Base-by-base conservation (phyloP, 2,329 filamentous ascomycete genomes). In the Cercospora sp. region DNA sequence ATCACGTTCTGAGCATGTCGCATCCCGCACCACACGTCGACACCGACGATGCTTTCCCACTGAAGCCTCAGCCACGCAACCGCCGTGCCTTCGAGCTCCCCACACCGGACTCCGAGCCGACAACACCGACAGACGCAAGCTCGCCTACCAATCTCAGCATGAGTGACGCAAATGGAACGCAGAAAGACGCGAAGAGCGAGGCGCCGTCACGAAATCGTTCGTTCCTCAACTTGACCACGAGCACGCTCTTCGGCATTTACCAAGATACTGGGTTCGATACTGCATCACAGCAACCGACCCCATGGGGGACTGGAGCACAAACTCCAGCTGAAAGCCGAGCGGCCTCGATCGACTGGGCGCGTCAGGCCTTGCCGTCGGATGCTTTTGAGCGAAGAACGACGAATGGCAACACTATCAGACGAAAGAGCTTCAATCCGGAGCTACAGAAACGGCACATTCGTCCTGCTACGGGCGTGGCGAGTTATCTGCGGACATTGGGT, bases 231-330 rank as follows among this genome's bases (percentile, higher is more conserved):
- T 85, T 99, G 68, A 97, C 93, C 3, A 90, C 91, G 9, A 94
- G 93, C 2, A 97, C 95, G 0, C 86, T 99, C 5, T 91, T 91
- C 73, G 94, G 95, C 64, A 99, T 99, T 75, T 99, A 97, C 83
- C 89, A 89, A 10, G 89, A 88, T 6, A 87, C 87, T 0, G 85
- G 86, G 33, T 86, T 86, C 55, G 79, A 80, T 71, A 80, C 85
- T 72, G 79, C 83, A 64, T 74, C 75, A 68, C 87, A 88, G 71
- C 88, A 89, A 69, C 75, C 67, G 20, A 78, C 77, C 28, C 92
- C 92, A 2, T 95, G 90, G 90, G 92, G 90, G 26, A 91, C 89
- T 0, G 92, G 92, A 40, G 87, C 90, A 33, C 87, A 91, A 76
- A 92, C 91, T 0, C 91, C 91, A 2, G 76, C 77, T 18, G 73